A percentile compares a stretch with the other conserved stretches of the same genome.
Evolutionary conservation across 306 rosid genomes (phyloP).

Genomic region (Vigna hirtella): DNA sequence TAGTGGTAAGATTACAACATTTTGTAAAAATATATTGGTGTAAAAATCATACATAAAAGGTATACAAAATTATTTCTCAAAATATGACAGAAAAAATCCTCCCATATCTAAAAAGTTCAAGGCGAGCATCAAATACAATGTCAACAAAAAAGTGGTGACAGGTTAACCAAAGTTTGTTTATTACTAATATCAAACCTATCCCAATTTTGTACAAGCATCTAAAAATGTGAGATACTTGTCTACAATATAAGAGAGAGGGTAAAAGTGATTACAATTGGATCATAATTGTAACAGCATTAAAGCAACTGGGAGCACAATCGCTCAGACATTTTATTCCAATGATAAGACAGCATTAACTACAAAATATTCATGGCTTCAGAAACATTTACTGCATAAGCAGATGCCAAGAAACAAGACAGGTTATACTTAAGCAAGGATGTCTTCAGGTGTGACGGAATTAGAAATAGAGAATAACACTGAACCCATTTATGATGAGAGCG

Average conservation of each 20-base stretch:
- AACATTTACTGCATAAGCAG: background rate
- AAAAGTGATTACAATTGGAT: background rate
- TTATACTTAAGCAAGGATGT: background rate
- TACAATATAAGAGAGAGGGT: background rate
- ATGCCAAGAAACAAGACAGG: background rate
- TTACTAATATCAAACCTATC: background rate
- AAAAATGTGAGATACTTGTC: background rate
- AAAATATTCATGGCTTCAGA: background rate
- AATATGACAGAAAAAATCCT: background rate
- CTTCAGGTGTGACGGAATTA: background rate
- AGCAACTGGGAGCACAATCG: constrained; percentile 1
- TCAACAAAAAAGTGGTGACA: background rate
- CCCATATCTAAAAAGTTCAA: background rate
- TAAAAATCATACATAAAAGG: background rate
- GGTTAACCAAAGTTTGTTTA: background rate
- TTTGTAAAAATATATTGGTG: background rate
- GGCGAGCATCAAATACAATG: background rate
- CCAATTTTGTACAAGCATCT: background rate
- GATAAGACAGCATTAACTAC: background rate
- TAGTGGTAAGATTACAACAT: background rate
- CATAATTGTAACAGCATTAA: background rate
- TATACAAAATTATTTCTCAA: background rate
- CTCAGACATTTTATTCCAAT: constrained; percentile 4
- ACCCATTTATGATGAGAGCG: constrained; percentile 5
- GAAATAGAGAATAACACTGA: constrained; percentile 11